Conservation (phyloP, 2,329 filamentous ascomycete genomes). For the Trichothecium sympodiale region DNA sequence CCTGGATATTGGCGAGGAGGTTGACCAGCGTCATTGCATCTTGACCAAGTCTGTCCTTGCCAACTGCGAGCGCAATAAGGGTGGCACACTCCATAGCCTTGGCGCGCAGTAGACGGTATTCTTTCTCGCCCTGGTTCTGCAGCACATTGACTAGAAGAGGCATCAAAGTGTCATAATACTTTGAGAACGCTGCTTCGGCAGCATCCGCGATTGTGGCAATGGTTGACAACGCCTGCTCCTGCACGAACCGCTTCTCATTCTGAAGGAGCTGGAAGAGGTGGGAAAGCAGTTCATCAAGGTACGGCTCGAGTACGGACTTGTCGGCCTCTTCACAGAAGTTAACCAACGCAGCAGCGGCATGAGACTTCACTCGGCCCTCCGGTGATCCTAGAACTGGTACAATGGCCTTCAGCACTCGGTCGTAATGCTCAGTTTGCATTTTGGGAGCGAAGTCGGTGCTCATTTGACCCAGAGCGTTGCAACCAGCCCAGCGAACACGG, state of each 20-base stretch:
- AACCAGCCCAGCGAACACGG: conserved; percentile 92
- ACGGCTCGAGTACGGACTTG: conserved; percentile 81
- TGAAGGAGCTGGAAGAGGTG: conserved; percentile 81
- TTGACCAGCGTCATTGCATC: conserved; percentile 84
- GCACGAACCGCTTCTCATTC: conserved; percentile 89
- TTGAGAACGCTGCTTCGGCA: conserved; percentile 84
- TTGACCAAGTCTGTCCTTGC: conserved; percentile 78
- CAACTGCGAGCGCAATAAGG: conserved; percentile 87
- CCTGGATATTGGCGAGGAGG: conserved; percentile 77
- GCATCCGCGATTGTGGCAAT: conserved; percentile 99
- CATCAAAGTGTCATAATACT: conserved; percentile 95
- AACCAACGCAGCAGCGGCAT: conserved; percentile 92
- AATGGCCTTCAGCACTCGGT: conserved; percentile 76
- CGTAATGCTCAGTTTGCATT: conserved; percentile 95
- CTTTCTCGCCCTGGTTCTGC: conserved; percentile 82
- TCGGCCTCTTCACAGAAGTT: conserved; percentile 99
- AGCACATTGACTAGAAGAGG: conserved; percentile 85
- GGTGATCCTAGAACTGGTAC: conserved; percentile 84
- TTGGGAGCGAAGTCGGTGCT: conserved; percentile 97
- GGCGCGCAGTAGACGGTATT: conserved; percentile 79
- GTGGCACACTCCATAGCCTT: conserved; percentile 99
- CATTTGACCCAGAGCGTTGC: conserved; percentile 98
- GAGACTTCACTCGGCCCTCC: conserved; percentile 89
- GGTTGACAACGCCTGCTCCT: conserved; percentile 93
- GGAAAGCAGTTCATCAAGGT: conserved; percentile 76